Evolutionary conservation across 2,329 filamentous ascomycete genomes (phyloP), one percentile per base, ranked within the genome.

Genomic region (Scopulariopsis brevicaulis): DNA sequence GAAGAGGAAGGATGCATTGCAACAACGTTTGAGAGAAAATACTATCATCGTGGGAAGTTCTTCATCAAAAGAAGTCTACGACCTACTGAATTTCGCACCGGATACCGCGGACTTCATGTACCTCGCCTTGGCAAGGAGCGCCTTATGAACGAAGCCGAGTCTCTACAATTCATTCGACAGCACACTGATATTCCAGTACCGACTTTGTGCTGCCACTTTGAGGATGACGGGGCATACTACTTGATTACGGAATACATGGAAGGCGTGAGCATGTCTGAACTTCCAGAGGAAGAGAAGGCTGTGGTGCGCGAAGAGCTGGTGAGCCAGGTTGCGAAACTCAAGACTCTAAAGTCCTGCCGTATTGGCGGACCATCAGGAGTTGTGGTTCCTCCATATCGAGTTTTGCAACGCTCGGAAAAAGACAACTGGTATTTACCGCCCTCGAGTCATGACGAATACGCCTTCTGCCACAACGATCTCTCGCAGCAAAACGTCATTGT

Each of bases 41-140:
- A 69, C 53, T 69, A 67, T 55, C 64, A 64, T 22, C 60, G 60
- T 32, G 66, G 60, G n/a, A 56, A 56, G 18, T 59, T 63, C 28
- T 69, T 67, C 50, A 65, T 70, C 58, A 71, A 71, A 57, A 63
- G 66, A 32, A 69, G 59, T 53, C 62, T 71, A 15, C 64, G 67
- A 12, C 65, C 66, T 1, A 58, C 22, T 24, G 68, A 71, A 59
- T 70, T 66, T 54, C 63, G 63, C 28, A 65, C 61, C 12, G 64
- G 65, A 7, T 63, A 62, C 59, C 60, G 62, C n/a, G 65, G 64
- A 11, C 61, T 67, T 40, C 61, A 68, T 57, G 61, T 69, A 12
- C 69, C 69, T n/a, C 64, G 62, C 8, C 57, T 69, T 32, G 59
- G 63, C 35, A 65, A 63, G 28, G 64, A 70, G 59, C 63, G 65